These are phyloP conservation scores for Bruguiera sexangula DNA, from an alignment of 345 rosid genomes.

Conservation along the genomic window DNA sequence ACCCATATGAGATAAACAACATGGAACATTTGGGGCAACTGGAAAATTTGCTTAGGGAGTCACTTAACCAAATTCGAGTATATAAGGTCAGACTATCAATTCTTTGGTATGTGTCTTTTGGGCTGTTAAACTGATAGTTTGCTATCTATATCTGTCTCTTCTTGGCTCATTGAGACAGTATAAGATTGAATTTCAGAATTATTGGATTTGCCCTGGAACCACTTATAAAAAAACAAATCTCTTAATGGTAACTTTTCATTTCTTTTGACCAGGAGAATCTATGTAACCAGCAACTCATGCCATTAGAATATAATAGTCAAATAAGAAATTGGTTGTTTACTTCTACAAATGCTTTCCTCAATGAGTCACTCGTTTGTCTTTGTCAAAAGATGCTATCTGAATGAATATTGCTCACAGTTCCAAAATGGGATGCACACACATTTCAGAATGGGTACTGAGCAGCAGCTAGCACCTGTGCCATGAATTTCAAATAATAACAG, in stretches of 20 bases:
- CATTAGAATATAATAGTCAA: constrained; percentile 52
- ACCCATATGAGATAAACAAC: constrained; percentile 51
- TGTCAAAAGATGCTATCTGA: constrained; percentile 7
- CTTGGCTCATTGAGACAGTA: background rate
- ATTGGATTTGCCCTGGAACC: background rate
- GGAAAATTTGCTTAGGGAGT: constrained; percentile 54
- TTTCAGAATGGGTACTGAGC: constrained; percentile 51
- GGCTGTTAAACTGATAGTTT: no score
- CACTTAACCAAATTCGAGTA: constrained; percentile 47
- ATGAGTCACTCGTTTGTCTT: background rate
- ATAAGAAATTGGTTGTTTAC: constrained; percentile 23
- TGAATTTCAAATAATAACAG: constrained; percentile 54
- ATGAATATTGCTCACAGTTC: constrained; percentile 34
- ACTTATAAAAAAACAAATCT: background rate
- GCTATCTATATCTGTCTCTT: background rate
- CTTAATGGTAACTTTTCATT: background rate
- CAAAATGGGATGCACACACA: constrained; percentile 55
- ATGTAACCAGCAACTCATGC: constrained; percentile 49
- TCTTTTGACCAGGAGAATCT: constrained; percentile 39
- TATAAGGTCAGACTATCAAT: constrained; percentile 47
- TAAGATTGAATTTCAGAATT: background rate
- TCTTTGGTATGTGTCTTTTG: constrained; percentile 1
- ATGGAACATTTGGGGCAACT: constrained; percentile 58
- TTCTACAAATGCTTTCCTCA: constrained; percentile 7
- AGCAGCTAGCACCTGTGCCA: constrained; percentile 54